phyloP scores from a whole-genome alignment of 164 flowering plant species.

The Vitis vinifera region DNA sequence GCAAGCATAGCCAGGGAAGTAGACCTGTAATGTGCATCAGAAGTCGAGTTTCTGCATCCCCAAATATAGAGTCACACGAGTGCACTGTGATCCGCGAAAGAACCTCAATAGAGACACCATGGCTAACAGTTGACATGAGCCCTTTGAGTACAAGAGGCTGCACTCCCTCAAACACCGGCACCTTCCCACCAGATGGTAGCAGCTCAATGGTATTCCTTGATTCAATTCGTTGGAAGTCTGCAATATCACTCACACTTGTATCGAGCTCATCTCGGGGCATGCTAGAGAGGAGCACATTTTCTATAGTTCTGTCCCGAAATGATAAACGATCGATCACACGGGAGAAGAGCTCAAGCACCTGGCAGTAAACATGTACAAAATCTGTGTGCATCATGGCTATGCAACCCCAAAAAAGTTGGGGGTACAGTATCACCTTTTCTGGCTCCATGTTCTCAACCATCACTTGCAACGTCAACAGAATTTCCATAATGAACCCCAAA shows the following conservation, averaged over 20 bases:
- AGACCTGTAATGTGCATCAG: conserved; percentile 94
- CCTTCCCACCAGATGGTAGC: conserved; percentile 52
- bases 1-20: conserved; percentile 98
- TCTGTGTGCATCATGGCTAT: conserved; percentile 99
- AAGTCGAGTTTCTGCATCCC: conserved; percentile 85
- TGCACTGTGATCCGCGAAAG: conserved; percentile 85
- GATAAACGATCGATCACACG: conserved; percentile 87
- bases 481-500: conserved; percentile 92
- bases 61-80: conserved; percentile 95
- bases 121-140: conserved; percentile 88
- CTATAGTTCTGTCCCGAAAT: conserved; percentile 85
- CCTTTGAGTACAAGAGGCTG: conserved; percentile 99
- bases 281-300: conserved; percentile 95
- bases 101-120: conserved; percentile 82
- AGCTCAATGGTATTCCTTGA: conserved; percentile 54
- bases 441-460: conserved; percentile 99
- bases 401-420: conserved; percentile 99
- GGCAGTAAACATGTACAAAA: conserved; percentile 94
- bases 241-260: conserved; percentile 34
- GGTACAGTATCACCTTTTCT: conserved; percentile 95
- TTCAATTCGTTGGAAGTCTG: conserved; percentile 61
- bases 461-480: conserved; percentile 87
- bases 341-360: conserved; percentile 94
- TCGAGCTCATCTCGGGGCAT: conserved; percentile 97
- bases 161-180: conserved; percentile 91